Conservation (phyloP, 305 asterid species). For the Stenogyne calaminthoides region DNA sequence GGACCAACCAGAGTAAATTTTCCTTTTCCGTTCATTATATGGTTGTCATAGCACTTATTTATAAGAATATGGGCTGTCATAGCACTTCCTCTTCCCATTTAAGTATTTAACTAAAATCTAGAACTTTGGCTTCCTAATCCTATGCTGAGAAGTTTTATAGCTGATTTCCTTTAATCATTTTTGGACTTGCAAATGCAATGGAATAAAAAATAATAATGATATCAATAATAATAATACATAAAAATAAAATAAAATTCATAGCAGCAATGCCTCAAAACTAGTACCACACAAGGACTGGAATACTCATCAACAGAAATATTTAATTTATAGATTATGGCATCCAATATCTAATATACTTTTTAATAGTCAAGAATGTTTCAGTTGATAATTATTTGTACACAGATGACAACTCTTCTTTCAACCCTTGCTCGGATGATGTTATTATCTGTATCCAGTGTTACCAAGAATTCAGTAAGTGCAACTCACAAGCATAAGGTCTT, state of each 20-base stretch:
- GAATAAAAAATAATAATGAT: not conserved
- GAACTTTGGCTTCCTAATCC: not conserved
- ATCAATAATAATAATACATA: not conserved
- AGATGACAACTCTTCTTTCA: not conserved
- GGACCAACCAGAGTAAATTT: not conserved
- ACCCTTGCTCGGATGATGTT: not conserved
- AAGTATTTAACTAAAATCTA: not conserved
- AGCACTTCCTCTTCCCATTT: not conserved
- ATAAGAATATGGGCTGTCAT: not conserved
- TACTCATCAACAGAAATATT: not conserved
- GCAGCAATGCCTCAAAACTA: not conserved
- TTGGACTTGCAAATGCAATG: not conserved
- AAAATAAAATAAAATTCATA: not conserved
- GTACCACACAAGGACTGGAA: not conserved
- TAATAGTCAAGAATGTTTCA: not conserved
- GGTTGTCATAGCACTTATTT: not conserved
- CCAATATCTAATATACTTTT: not conserved
- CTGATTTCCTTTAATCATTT: not conserved
- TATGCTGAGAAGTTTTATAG: conserved; percentile 9
- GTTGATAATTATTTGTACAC: not conserved
- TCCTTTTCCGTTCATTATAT: not conserved
- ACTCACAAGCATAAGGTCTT: conserved; percentile 1
- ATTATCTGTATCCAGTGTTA: not conserved
- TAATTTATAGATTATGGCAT: not conserved
- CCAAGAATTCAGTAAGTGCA: not conserved